These are phyloP conservation scores for Phanerochaete sordida DNA, from an alignment of 768 basidiomycete genomes.

Conservation along the genomic window DNA sequence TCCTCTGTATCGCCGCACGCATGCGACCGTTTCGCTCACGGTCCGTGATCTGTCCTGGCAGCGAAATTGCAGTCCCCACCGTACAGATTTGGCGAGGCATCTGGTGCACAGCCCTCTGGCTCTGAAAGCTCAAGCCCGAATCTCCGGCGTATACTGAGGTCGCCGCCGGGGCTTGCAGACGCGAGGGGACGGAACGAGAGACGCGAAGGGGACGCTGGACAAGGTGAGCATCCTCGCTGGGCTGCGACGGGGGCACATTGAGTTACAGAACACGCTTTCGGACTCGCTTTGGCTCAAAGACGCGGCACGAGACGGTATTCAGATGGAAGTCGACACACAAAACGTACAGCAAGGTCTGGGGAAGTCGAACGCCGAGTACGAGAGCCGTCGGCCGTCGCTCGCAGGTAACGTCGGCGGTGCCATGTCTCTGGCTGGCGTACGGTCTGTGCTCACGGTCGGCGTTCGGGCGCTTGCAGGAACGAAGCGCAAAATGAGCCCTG, in stretches of 20 bases:
- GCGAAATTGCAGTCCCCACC: conserved; percentile 58
- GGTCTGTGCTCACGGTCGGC: conserved; percentile 15
- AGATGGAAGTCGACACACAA: conserved; percentile 13
- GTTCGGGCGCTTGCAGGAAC: conserved; percentile 43
- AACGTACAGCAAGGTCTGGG: not conserved
- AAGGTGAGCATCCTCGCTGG: conserved; percentile 1
- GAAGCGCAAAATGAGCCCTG: conserved; percentile 82
- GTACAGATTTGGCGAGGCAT: conserved; percentile 68
- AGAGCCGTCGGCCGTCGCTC: conserved; percentile 10
- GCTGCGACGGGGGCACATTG: not conserved
- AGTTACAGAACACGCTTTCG: not conserved
- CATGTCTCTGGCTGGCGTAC: conserved; percentile 1
- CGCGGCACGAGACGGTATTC: not conserved
- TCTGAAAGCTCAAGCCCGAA: conserved; percentile 19
- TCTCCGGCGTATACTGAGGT: conserved; percentile 28
- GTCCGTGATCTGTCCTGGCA: conserved; percentile 24
- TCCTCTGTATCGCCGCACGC: conserved; percentile 3
- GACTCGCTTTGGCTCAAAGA: conserved; percentile 3
- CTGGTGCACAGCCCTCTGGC: conserved; percentile 29
- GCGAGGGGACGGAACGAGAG: conserved; percentile 3
- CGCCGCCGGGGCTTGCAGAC: conserved; percentile 20
- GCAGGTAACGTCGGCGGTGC: conserved; percentile 2
- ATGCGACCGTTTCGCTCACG: conserved; percentile 23
- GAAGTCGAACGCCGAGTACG: not conserved
- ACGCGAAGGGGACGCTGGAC: not conserved